Base-by-base conservation (phyloP, 192 early-diverging fungal species). In the Podila epicladia region DNA sequence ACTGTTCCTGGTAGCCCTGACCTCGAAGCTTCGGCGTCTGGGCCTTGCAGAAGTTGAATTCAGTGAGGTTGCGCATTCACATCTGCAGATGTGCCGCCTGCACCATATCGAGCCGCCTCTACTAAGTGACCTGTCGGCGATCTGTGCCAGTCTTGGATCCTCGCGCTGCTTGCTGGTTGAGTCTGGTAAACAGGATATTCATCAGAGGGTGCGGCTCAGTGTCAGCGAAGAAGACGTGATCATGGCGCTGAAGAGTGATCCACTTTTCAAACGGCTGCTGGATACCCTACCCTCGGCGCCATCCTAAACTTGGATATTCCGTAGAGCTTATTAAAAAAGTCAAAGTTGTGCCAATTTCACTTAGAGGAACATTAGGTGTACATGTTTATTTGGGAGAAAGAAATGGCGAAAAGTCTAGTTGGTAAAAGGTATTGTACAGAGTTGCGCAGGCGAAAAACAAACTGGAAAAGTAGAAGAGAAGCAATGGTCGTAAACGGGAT, bases 151-250 rank as follows among this genome's bases (percentile, higher is more conserved):
- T 53, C 83, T 94, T 8, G 90, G 90, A 12, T 90, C 92, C 13
- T 85, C 89, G 0, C 67, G 91, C 37, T 90, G 89, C 38, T 69
- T 93, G 31, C 53, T 92, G 24, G 86, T 90, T 1, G 92, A 94
- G 65, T 88, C 87, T 9, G 90, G 91, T 22, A 78, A 90, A 19
- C 74, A 91, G 33, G 94, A 93, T 82, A 84, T 94, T 6, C 85
- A 85, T 69, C 91, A 91, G 82, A 84, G 90, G 8, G 85, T 96
- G 22, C 78, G 90, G 11, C 82, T 97, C 38, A 92, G 91, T 67
- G 85, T 95, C 17, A 86, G 84, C 19, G 94, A 95, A 58, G 91
- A 92, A 35, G 94, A 96, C 77, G 87, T 96, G n/a, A 84, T 94
- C 1, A 89, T 93, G 78, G 94, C 94, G 0, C 84, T 94, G 8